These are phyloP conservation scores for Pseudopyrenochaeta lycopersici DNA, from an alignment of 2,329 filamentous ascomycete species.

Conservation along the genomic window DNA sequence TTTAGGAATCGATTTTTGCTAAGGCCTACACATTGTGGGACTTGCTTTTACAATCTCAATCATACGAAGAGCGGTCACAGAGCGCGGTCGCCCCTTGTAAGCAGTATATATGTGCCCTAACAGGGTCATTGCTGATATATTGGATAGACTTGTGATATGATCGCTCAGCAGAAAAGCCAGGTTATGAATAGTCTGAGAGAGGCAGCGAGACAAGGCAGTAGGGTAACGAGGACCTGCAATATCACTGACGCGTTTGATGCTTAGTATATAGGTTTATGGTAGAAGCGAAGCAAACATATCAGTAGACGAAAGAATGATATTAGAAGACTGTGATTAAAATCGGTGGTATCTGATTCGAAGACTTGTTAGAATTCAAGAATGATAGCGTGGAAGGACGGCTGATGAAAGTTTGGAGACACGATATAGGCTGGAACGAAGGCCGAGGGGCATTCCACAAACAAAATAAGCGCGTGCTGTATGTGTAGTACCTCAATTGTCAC, in stretches of 20 bases:
- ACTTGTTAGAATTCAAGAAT: no score
- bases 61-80: slow-evolving; percentile 25
- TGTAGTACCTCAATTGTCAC: no score
- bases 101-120: background rate
- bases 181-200: slow-evolving; percentile 22
- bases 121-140: background rate
- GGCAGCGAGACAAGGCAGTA: slow-evolving; percentile 21
- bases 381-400: no score
- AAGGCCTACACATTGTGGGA: slow-evolving; percentile 11
- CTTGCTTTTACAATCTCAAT: slow-evolving; percentile 14
- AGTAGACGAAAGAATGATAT: no score
- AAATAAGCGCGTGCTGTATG: no score
- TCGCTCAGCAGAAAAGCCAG: slow-evolving; percentile 25
- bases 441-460: no score
- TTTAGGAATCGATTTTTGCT: background rate
- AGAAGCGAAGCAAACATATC: no score
- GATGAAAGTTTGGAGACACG: no score
- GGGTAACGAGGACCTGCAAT: slow-evolving; percentile 25
- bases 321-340: no score
- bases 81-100: slow-evolving; percentile 28
- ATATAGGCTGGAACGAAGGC: no score
- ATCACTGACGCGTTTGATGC: slow-evolving; percentile 22
- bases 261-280: slow-evolving; percentile 18
- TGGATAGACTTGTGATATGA: slow-evolving; percentile 25
- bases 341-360: no score